Conservation (phyloP, 129 eudicot species). For the Artemisia argyi region DNA sequence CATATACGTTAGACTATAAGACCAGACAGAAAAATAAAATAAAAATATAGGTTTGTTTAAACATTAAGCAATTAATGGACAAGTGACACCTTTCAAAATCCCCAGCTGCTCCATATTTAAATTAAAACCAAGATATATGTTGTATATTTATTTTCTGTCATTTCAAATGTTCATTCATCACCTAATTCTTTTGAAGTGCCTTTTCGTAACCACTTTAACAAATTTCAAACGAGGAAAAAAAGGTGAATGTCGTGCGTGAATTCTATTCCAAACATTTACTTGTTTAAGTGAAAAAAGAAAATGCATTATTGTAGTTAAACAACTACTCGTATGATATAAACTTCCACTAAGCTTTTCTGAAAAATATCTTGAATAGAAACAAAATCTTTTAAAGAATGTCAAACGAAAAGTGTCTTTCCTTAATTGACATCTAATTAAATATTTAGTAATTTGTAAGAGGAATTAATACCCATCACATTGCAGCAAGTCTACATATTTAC, state of each 20-base stretch:
- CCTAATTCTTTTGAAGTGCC: slow-evolving; percentile 7
- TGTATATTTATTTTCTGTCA: not conserved
- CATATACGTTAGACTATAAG: too few relatives aligned
- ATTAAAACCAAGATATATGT: not conserved
- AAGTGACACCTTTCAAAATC: not conserved
- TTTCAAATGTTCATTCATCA: slow-evolving; percentile 18
- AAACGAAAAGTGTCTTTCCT: too few relatives aligned
- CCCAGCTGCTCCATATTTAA: not conserved
- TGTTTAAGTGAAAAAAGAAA: not conserved
- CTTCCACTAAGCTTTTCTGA: too few relatives aligned
- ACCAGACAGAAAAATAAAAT: too few relatives aligned
- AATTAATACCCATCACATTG: too few relatives aligned
- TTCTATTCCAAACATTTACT: not conserved
- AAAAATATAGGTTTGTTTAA: too few relatives aligned
- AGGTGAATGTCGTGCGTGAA: not conserved
- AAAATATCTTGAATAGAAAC: too few relatives aligned
- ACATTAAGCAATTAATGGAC: not conserved
- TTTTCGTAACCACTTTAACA: not conserved
- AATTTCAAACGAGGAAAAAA: not conserved
- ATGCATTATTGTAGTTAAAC: not conserved
- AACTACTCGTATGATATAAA: too few relatives aligned
- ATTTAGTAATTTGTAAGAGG: too few relatives aligned
- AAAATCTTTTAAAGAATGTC: too few relatives aligned
- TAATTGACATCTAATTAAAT: too few relatives aligned
- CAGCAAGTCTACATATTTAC: too few relatives aligned